Evolutionary conservation across 1,284 basidiomycete species (phyloP).

Genomic region (Schizopora paradoxa): DNA sequence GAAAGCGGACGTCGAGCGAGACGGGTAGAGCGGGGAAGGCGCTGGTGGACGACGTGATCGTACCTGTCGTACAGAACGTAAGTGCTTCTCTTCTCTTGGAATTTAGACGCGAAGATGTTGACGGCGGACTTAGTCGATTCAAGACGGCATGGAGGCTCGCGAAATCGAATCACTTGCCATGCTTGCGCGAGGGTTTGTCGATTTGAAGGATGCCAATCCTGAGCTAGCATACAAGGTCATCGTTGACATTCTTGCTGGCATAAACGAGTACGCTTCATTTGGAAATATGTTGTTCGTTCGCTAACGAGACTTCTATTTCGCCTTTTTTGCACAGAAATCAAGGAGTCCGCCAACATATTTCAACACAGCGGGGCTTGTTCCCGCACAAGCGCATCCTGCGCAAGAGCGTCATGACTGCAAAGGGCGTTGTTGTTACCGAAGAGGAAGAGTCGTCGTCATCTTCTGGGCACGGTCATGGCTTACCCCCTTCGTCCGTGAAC

Average conservation of each 20-base stretch:
- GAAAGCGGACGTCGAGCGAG: slow-evolving; percentile 48
- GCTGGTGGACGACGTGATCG: slow-evolving; percentile 76
- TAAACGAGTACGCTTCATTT: slow-evolving; percentile 77
- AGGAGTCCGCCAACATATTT: slow-evolving; percentile 72
- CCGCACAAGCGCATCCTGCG: slow-evolving; percentile 74
- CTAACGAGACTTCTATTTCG: slow-evolving; percentile 17
- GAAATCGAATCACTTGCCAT: slow-evolving; percentile 88
- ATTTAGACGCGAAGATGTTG: no score
- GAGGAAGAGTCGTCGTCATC: slow-evolving; percentile 48
- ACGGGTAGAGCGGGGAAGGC: slow-evolving; percentile 59
- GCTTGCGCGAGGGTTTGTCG: slow-evolving; percentile 83
- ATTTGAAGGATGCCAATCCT: slow-evolving; percentile 77
- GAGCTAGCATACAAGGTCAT: slow-evolving; percentile 82
- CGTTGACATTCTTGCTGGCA: slow-evolving; percentile 83
- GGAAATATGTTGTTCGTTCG: not conserved
- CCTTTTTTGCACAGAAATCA: slow-evolving; percentile 48
- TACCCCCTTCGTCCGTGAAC: slow-evolving; percentile 29
- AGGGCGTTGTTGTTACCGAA: slow-evolving; percentile 74
- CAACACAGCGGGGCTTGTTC: slow-evolving; percentile 66
- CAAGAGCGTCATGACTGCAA: slow-evolving; percentile 76
- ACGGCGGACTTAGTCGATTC: slow-evolving; percentile 51
- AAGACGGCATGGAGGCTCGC: slow-evolving; percentile 80
- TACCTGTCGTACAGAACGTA: slow-evolving; percentile 73
- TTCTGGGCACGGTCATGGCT: no score
- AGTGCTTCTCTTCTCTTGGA: slow-evolving; percentile 22